Evolutionary conservation across 1,284 basidiomycete species (phyloP).

Genomic region (Pterulicium gracile): DNA sequence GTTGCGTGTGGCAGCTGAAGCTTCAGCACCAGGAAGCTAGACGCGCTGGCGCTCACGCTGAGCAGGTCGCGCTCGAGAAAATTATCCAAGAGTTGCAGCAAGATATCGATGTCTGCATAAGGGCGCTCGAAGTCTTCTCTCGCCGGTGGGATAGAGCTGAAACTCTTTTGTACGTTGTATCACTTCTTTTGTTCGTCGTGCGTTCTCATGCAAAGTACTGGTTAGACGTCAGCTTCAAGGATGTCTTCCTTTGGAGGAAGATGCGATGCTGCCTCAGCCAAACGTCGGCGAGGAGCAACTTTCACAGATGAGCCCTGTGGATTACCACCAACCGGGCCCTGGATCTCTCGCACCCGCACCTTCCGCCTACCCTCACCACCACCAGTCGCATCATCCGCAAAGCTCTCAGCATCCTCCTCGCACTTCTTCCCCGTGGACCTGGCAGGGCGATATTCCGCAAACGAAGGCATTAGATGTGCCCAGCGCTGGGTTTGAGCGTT

Average conservation of each 20-base stretch:
- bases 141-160: not conserved
- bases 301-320: not conserved
- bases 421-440: not conserved
- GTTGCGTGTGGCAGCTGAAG: conserved; percentile 40
- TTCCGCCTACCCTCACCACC: not conserved
- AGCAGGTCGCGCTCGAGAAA: not conserved
- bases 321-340: not conserved
- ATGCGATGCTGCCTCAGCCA: too few species aligned
- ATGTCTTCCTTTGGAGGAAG: not conserved
- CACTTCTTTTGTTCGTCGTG: not conserved
- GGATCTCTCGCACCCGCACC: not conserved
- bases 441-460: not conserved
- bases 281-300: too few species aligned
- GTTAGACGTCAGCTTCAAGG: not conserved
- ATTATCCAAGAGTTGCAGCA: not conserved
- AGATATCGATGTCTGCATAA: not conserved
- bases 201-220: not conserved
- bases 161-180: not conserved
- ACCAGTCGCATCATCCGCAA: not conserved
- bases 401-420: not conserved
- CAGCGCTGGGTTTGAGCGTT: not conserved
- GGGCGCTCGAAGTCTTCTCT: not conserved
- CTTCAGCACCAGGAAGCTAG: not conserved
- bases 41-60: not conserved
- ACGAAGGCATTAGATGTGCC: not conserved